Conservation (phyloP, 352 stramenopile species). For the Pythium phragmitis region DNA sequence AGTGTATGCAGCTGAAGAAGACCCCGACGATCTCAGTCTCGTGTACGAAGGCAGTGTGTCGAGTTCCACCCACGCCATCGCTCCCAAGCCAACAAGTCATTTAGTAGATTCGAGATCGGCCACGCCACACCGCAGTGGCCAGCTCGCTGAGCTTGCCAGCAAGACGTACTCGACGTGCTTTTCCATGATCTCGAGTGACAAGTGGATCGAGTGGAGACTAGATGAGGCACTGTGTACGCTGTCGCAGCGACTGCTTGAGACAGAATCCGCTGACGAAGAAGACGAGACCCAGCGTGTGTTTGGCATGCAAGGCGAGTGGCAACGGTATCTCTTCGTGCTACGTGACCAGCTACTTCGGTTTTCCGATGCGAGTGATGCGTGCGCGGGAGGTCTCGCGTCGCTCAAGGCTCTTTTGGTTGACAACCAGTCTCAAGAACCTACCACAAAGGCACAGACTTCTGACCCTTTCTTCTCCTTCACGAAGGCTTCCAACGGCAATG, state of each 20-base stretch:
- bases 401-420: constrained; percentile 35
- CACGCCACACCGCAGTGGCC: constrained; percentile 16
- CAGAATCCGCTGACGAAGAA: background rate
- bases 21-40: constrained; percentile 58
- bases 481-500: background rate
- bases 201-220: constrained; percentile 47
- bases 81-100: background rate
- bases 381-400: constrained; percentile 27
- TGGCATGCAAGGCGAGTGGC: constrained; percentile 47
- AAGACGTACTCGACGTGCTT: constrained; percentile 57
- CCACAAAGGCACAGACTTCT: background rate
- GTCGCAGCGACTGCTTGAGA: background rate
- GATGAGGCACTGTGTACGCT: constrained; percentile 38
- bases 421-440: background rate
- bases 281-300: constrained; percentile 21
- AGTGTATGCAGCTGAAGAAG: constrained; percentile 49
- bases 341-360: constrained; percentile 52
- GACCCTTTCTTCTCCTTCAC: constrained; percentile 22
- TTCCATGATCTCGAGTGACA: constrained; percentile 39
- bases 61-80: background rate
- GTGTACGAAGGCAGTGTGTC: constrained; percentile 48
- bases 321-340: constrained; percentile 53
- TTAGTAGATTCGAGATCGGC: background rate
- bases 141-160: constrained; percentile 37
- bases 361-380: constrained; percentile 27